phyloP scores from a whole-genome alignment of 2,329 filamentous ascomycete species.

The Phyllachora maydis region DNA sequence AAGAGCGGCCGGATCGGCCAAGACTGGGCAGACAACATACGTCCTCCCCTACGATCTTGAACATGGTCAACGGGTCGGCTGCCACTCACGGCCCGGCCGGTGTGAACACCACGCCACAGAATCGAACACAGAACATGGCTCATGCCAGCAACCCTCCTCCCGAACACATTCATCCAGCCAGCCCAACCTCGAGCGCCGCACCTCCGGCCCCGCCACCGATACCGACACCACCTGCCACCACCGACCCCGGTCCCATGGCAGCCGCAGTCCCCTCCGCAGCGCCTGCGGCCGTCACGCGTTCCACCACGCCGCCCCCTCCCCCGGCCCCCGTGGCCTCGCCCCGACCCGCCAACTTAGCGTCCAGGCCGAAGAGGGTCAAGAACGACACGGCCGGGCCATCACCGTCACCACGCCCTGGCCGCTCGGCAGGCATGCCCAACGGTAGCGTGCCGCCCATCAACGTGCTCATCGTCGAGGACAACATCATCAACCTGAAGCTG shows the following conservation, averaged over 20 bases:
- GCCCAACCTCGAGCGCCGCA: no score
- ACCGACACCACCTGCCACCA: no score
- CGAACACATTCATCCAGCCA: no score
- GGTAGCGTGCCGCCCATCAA: constrained; percentile 93
- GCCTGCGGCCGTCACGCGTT: no score
- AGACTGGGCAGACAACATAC: constrained; percentile 53
- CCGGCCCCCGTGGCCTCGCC: constrained; percentile 26
- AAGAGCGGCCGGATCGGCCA: constrained; percentile 36
- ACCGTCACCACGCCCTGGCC: constrained; percentile 25
- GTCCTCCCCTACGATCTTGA: constrained; percentile 55
- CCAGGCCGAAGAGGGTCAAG: constrained; percentile 33
- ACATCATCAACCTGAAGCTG: constrained; percentile 88
- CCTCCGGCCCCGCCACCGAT: no score
- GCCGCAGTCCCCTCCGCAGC: no score
- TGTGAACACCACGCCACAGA: constrained; percentile 5
- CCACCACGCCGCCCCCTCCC: constrained; percentile 16
- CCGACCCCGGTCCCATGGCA: no score
- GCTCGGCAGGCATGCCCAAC: constrained; percentile 53
- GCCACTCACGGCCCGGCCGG: constrained; percentile 9
- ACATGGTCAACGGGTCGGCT: constrained; percentile 28
- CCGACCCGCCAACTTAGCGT: constrained; percentile 16
- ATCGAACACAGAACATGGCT: no score
- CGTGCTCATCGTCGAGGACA: constrained; percentile 94
- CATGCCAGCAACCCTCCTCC: no score
- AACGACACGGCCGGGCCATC: constrained; percentile 14